Evolutionary conservation across 2,329 filamentous ascomycete genomes (phyloP).

Genomic region (Fonsecaea erecta): DNA sequence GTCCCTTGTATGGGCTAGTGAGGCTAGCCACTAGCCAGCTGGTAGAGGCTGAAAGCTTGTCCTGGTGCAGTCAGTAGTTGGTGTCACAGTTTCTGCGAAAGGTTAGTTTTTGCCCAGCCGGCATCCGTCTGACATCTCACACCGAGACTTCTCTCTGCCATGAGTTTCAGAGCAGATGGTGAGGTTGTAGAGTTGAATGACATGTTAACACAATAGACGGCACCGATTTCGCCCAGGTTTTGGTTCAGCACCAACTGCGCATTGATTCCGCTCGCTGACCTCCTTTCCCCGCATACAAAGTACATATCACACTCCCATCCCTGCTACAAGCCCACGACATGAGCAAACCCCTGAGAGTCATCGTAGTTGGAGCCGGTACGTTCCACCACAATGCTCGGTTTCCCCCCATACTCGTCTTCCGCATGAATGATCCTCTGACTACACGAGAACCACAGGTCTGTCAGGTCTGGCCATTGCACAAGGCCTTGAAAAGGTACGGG

Average conservation of each 20-base stretch:
- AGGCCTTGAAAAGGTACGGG: constrained; percentile 28
- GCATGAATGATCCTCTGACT: neutral
- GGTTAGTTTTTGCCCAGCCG: neutral
- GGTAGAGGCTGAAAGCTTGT: neutral
- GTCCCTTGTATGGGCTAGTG: neutral
- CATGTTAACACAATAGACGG: neutral
- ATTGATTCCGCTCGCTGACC: neutral
- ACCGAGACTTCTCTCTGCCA: neutral
- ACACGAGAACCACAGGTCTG: constrained; percentile 16
- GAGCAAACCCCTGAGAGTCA: constrained; percentile 22
- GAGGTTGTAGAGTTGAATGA: neutral
- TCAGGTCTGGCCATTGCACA: constrained; percentile 32
- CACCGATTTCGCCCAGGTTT: neutral
- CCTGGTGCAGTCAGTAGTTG: neutral
- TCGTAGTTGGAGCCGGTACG: constrained; percentile 26
- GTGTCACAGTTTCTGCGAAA: neutral
- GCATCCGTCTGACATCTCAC: neutral
- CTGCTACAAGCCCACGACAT: neutral
- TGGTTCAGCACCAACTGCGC: neutral
- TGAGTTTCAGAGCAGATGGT: neutral
- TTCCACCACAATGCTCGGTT: neutral
- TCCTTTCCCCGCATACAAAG: neutral
- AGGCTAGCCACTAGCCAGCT: no score
- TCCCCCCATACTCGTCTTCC: no score
- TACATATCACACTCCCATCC: neutral